Conservation (phyloP, 225 moss, liverwort and hornwort species). For the Rhytidiadelphus loreus region DNA sequence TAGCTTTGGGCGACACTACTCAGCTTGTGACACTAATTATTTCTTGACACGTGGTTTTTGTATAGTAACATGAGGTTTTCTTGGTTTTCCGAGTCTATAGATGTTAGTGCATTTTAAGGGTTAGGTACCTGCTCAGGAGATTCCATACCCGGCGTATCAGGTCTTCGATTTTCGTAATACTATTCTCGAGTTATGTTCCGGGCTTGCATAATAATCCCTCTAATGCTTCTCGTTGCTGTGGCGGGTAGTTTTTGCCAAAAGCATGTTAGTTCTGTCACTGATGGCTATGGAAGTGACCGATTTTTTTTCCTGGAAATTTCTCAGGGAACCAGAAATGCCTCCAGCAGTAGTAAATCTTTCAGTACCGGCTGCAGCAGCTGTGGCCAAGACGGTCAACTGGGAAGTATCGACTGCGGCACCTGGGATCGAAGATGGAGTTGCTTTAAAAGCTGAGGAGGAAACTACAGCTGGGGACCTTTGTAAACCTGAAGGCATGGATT, state of each 20-base stretch:
- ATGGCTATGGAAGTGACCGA: neutral
- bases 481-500: neutral
- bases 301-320: neutral
- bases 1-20: neutral
- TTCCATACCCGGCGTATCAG: neutral
- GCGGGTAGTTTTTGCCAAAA: neutral
- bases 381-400: constrained; percentile 10
- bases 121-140: neutral
- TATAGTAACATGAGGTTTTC: neutral
- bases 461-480: neutral
- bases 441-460: neutral
- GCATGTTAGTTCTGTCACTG: neutral
- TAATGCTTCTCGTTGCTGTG: neutral
- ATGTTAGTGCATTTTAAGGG: neutral
- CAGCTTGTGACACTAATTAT: neutral
- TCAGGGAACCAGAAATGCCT: constrained; percentile 13
- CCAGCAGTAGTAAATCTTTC: neutral
- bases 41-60: neutral
- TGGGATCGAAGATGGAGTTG: constrained; percentile 8
- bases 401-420: neutral
- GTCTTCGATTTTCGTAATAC: neutral
- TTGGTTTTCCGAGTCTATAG: neutral
- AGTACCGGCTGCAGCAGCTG: neutral
- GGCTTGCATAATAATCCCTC: neutral
- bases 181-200: neutral